phyloP scores from a whole-genome alignment of 2,329 filamentous ascomycete species.

The Aspergillus texensis region DNA sequence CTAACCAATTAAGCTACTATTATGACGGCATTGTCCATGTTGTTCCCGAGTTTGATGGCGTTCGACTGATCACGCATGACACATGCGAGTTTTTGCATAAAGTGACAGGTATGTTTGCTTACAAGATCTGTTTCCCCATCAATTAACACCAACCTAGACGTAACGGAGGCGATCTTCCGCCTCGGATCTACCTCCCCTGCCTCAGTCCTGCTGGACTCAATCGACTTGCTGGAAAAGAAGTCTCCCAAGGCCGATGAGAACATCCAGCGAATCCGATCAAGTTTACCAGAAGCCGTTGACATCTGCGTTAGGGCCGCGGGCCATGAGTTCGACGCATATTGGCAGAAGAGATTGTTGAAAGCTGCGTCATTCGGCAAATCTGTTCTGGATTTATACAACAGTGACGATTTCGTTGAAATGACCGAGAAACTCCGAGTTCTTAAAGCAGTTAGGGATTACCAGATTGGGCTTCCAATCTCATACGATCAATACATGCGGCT shows the following conservation, averaged over 20 bases:
- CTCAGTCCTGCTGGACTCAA: conserved; percentile 89
- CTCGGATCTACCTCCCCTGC: conserved; percentile 85
- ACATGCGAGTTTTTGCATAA: conserved; percentile 98
- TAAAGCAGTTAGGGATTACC: conserved; percentile 89
- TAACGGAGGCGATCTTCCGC: conserved; percentile 86
- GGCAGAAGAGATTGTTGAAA: conserved; percentile 95
- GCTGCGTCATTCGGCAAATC: conserved; percentile 98
- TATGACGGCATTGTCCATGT: conserved; percentile 92
- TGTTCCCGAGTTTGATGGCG: conserved; percentile 84
- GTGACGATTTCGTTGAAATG: conserved; percentile 98
- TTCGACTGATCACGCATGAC: conserved; percentile 85
- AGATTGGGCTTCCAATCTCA: conserved; percentile 84
- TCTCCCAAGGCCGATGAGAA: conserved; percentile 98
- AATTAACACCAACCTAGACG: conserved; percentile 48
- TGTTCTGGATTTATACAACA: conserved; percentile 94
- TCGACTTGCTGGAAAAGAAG: conserved; percentile 86
- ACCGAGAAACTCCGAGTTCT: conserved; percentile 90
- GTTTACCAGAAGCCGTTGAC: conserved; percentile 89
- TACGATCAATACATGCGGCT: conserved; percentile 93
- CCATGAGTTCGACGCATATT: conserved; percentile 84
- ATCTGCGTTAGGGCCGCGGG: conserved; percentile 91
- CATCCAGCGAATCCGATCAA: conserved; percentile 87
- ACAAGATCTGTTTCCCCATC: background rate
- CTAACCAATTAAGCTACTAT: conserved; percentile 65
- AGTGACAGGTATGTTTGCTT: conserved; percentile 63